phyloP scores from a whole-genome alignment of 192 early-diverging fungal genomes.

The Backusella mclennaniae region DNA sequence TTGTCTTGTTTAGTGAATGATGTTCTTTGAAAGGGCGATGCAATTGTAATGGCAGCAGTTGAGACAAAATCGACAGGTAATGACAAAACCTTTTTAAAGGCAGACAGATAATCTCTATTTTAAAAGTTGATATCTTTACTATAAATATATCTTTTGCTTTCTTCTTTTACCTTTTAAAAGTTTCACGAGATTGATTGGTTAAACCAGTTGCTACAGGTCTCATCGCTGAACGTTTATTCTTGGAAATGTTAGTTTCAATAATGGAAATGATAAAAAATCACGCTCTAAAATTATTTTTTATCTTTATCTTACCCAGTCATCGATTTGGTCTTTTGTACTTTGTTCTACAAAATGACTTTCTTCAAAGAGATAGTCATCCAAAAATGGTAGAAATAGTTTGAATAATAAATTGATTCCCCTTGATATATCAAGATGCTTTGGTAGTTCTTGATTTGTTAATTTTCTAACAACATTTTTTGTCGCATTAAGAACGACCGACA shows the following conservation, averaged over 20 bases:
- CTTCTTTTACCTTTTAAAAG: constrained; percentile 28
- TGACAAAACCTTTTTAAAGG: constrained; percentile 51
- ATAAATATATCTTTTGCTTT: background rate
- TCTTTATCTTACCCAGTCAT: constrained; percentile 54
- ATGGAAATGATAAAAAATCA: background rate
- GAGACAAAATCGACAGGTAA: constrained; percentile 43
- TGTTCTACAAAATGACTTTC: constrained; percentile 62
- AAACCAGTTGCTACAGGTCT: constrained; percentile 6
- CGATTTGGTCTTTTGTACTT: constrained; percentile 56
- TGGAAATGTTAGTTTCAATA: background rate
- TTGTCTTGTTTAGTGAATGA: background rate
- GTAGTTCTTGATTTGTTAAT: constrained; percentile 37
- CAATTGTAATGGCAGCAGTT: constrained; percentile 33
- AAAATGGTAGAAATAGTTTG: constrained; percentile 61
- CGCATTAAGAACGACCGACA: constrained; percentile 57
- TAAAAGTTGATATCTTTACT: background rate
- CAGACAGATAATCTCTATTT: constrained; percentile 49
- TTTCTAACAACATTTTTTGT: constrained; percentile 55
- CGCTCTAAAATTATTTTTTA: background rate
- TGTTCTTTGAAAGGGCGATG: constrained; percentile 25
- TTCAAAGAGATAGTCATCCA: constrained; percentile 65
- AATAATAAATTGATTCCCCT: constrained; percentile 51
- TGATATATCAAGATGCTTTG: constrained; percentile 44
- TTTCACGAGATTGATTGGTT: constrained; percentile 31
- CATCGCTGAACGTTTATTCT: constrained; percentile 8